A percentile compares a stretch with the other conserved stretches of the same genome.
Conservation (phyloP, 208 protist genomes). For the Crithidia sp. region DNA sequence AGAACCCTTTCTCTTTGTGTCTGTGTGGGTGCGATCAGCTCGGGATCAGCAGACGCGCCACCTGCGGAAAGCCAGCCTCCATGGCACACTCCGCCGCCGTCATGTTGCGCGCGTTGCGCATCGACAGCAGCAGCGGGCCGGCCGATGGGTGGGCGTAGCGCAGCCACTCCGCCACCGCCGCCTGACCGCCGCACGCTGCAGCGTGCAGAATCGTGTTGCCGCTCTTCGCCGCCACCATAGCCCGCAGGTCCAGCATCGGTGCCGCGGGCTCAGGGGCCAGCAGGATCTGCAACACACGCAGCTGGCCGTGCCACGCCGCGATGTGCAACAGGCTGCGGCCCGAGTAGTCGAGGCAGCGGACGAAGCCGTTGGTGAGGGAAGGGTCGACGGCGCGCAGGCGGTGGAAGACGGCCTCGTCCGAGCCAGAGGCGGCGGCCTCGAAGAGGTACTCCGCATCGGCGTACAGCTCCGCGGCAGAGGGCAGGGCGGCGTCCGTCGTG, state of each 20-base stretch:
- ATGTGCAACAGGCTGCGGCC: constrained; percentile 82
- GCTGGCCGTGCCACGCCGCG: constrained; percentile 78
- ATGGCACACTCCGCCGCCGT: constrained; percentile 77
- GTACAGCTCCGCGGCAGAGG: constrained; percentile 36
- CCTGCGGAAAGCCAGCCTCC: constrained; percentile 64
- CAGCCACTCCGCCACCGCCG: constrained; percentile 67
- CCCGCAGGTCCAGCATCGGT: constrained; percentile 62
- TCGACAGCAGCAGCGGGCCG: constrained; percentile 44
- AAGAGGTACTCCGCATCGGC: constrained; percentile 47
- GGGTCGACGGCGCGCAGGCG: constrained; percentile 67
- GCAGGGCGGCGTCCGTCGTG: constrained; percentile 12
- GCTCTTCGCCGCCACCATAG: constrained; percentile 47
- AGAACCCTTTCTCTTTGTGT: neutral
- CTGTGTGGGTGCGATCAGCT: constrained; percentile 14
- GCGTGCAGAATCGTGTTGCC: constrained; percentile 84
- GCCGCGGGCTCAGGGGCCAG: constrained; percentile 42
- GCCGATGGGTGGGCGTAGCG: constrained; percentile 57
- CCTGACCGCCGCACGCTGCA: constrained; percentile 62
- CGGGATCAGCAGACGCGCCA: constrained; percentile 59
- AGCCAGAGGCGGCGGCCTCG: constrained; percentile 44
- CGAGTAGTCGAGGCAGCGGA: constrained; percentile 68
- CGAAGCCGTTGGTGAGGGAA: constrained; percentile 63
- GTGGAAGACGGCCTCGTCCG: constrained; percentile 50
- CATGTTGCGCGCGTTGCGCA: constrained; percentile 52
- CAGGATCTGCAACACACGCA: constrained; percentile 66